These are phyloP conservation scores for Ascocoryne sarcoides DNA, from an alignment of 2,329 filamentous ascomycete genomes.

Conservation along the genomic window DNA sequence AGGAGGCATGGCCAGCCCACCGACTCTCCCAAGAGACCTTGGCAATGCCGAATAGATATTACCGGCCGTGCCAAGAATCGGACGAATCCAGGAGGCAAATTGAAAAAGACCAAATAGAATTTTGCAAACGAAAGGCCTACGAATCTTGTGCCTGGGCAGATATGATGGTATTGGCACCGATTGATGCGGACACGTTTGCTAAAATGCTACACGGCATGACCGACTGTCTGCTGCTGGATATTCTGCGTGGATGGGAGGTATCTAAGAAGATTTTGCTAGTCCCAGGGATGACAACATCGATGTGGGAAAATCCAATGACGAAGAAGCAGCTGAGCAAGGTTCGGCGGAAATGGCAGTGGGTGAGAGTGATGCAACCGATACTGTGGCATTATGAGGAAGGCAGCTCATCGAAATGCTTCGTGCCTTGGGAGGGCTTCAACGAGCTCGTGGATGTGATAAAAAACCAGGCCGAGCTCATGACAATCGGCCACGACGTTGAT, in stretches of 20 bases:
- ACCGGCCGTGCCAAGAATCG: conserved; percentile 20
- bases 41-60: conserved; percentile 46
- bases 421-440: conserved; percentile 56
- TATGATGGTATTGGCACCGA: conserved; percentile 72
- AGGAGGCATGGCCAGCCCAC: conserved; percentile 42
- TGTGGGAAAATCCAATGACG: conserved; percentile 87
- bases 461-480: conserved; percentile 68
- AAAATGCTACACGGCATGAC: conserved; percentile 82
- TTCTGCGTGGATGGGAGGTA: conserved; percentile 78
- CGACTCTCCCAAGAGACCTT: conserved; percentile 55
- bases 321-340: conserved; percentile 82
- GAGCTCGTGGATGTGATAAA: conserved; percentile 67
- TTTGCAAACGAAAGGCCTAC: conserved; percentile 44
- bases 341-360: conserved; percentile 76
- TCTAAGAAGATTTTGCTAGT: conserved; percentile 78
- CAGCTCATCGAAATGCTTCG: conserved; percentile 42
- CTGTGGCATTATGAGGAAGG: conserved; percentile 68
- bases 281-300: conserved; percentile 78
- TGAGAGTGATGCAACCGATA: conserved; percentile 71
- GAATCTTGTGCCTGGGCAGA: conserved; percentile 83
- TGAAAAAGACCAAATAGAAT: conserved; percentile 34
- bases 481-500: conserved; percentile 60
- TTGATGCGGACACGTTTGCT: conserved; percentile 75
- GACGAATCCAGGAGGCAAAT: conserved; percentile 21
- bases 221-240: conserved; percentile 70